Evolutionary conservation across 1,139 yeast genomes (phyloP), one percentile per base, ranked within the genome.

Genomic region (Yamadazyma siamensis): DNA sequence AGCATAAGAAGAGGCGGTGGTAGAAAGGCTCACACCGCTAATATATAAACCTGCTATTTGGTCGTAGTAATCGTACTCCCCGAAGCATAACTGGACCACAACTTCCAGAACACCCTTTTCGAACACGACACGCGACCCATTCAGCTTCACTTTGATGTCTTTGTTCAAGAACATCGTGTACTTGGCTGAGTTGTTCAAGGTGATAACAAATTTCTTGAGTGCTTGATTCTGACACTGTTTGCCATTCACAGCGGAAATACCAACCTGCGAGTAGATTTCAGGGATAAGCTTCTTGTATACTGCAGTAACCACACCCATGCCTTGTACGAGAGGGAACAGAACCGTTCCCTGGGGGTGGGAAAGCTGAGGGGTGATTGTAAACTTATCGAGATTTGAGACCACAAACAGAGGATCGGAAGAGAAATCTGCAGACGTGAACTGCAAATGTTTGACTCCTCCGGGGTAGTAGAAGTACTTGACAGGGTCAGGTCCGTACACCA

Each of bases 251-350:
- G 71, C 45, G 15, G 50, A 42, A 42, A 80, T 53, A 2, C 81
- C 83, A 29, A 71, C 60, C 33, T 61, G 64, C 2, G 80, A 61
- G 38, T 60, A 60, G 31, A 80, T 48, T 18, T 56, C 47, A 3
- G 85, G 80, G 23, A 67, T 65, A 47, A 79, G 56, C 28, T 61
- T 55, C 40, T 67, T 56, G 53, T 80, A 81, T 16, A 74, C 58
- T 21, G 71, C 82, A 18, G 83, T 71, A 7, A 74, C 69, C 39
- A 77, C 65, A 3, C 88, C 89, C 81, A 78, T 78, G 27, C 89
- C 88, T 46, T 76, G 79, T 5, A 64, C 61, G 32, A 65, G 40
- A 3, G 70, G 66, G 26, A 51, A 38, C 3, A 30, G 12, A 19
- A 39, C 23, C 9, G 28, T 23, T 4, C 44, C 44, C 12, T 8